A percentile compares a stretch with the other conserved stretches of the same genome.
Conservation (phyloP, 768 basidiomycete species). For the Mycena alexandri region DNA sequence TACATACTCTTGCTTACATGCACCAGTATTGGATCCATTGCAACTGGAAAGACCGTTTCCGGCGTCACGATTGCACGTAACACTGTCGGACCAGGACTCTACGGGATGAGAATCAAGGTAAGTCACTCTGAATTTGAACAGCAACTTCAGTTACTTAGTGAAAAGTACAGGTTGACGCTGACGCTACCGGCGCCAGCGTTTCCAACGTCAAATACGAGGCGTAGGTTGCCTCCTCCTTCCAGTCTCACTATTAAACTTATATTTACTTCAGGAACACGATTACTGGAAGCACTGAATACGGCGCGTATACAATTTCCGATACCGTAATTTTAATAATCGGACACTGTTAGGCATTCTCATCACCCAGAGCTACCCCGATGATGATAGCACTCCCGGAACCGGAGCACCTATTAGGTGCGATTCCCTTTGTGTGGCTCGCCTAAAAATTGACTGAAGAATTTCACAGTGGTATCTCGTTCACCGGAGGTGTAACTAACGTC, state of each 20-base stretch:
- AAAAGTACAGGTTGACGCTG: conserved; percentile 28
- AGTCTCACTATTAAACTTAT: background rate
- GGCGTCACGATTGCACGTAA: conserved; percentile 54
- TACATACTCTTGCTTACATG: too few species aligned
- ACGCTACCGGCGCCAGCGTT: conserved; percentile 32
- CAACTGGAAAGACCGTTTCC: conserved; percentile 50
- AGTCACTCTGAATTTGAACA: too few species aligned
- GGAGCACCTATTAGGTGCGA: conserved; percentile 50
- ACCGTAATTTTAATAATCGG: background rate
- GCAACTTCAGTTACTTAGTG: too few species aligned
- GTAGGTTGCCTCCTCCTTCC: background rate
- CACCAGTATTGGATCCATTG: conserved; percentile 55
- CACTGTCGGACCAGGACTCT: conserved; percentile 47
- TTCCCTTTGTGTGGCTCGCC: conserved; percentile 42
- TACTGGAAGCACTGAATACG: conserved; percentile 32
- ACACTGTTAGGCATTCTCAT: conserved; percentile 52
- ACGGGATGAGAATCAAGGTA: conserved; percentile 39
- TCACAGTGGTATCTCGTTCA: conserved; percentile 51
- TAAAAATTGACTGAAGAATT: background rate
- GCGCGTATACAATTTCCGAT: conserved; percentile 28
- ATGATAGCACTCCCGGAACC: conserved; percentile 57
- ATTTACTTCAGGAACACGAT: conserved; percentile 25
- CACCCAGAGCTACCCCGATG: conserved; percentile 61
- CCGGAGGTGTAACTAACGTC: conserved; percentile 47
- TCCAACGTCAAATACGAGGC: conserved; percentile 25